phyloP scores from a whole-genome alignment of 306 rosid species.

The Lathyrus aphaca region DNA sequence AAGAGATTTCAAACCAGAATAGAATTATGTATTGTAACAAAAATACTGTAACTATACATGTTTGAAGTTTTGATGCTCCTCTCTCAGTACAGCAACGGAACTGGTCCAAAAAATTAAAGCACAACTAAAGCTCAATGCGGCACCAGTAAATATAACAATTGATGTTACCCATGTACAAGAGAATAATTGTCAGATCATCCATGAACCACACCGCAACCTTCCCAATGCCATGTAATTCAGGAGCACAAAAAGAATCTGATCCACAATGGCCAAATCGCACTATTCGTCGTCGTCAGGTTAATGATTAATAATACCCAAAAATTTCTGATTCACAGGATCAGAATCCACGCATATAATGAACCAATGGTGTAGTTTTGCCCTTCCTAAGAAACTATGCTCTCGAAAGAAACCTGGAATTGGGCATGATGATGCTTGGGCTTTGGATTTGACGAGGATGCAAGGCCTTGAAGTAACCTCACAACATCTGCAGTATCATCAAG shows the following conservation, averaged over 20 bases:
- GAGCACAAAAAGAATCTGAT: conserved; percentile 45
- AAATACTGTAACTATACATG: conserved; percentile 63
- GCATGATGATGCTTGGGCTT: conserved; percentile 64
- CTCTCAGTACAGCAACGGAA: conserved; percentile 33
- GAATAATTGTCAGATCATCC: conserved; percentile 52
- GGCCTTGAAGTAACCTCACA: conserved; percentile 67
- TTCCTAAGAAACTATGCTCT: conserved; percentile 53
- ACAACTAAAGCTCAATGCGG: conserved; percentile 39
- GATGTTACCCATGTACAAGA: conserved; percentile 60
- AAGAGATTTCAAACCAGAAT: conserved; percentile 42
- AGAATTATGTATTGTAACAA: conserved; percentile 45
- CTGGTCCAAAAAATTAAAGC: conserved; percentile 38
- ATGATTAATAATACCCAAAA: conserved; percentile 39
- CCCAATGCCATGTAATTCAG: conserved; percentile 33
- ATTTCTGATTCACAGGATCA: conserved; percentile 39
- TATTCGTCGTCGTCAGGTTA: conserved; percentile 41
- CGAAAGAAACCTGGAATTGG: conserved; percentile 74
- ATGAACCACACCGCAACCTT: conserved; percentile 39
- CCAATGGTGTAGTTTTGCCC: conserved; percentile 35
- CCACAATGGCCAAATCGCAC: conserved; percentile 35
- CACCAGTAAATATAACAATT: conserved; percentile 51
- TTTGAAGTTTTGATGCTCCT: conserved; percentile 53
- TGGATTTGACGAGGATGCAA: conserved; percentile 69
- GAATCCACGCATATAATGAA: conserved; percentile 39
- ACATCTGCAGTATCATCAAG: conserved; percentile 72